Evolutionary conservation across 352 stramenopile species (phyloP).

Genomic region (Pythium folliculosum): DNA sequence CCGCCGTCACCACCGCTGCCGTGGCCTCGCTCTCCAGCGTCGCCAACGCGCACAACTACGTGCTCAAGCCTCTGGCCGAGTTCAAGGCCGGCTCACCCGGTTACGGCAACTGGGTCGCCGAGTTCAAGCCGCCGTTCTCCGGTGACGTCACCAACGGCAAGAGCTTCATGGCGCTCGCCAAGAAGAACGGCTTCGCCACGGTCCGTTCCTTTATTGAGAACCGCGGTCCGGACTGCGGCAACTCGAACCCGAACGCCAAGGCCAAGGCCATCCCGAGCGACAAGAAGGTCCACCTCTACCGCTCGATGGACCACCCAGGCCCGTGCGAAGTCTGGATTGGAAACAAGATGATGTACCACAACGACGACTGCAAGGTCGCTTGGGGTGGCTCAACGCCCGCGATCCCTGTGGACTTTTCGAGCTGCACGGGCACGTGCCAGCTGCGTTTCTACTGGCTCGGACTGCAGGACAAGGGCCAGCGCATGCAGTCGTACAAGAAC

Average conservation of each 20-base stretch:
- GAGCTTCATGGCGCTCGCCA: conserved; percentile 13
- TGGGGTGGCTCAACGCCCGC: conserved; percentile 1
- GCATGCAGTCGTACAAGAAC: conserved; percentile 25
- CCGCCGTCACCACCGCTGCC: background rate
- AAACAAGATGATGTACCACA: conserved; percentile 22
- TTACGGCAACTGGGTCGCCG: conserved; percentile 22
- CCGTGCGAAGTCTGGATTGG: conserved; percentile 25
- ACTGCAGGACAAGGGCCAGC: conserved; percentile 27
- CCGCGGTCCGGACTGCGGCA: conserved; percentile 18
- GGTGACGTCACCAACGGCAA: conserved; percentile 15
- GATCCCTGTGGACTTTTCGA: conserved; percentile 22
- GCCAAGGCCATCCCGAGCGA: conserved; percentile 24
- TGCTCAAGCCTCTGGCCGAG: conserved; percentile 20
- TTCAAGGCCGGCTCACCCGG: conserved; percentile 18
- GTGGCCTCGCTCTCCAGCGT: background rate
- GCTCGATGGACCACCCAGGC: conserved; percentile 23
- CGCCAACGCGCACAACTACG: conserved; percentile 25
- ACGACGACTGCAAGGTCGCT: conserved; percentile 27
- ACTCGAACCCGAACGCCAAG: conserved; percentile 24
- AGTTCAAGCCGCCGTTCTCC: conserved; percentile 20
- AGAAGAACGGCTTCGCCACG: conserved; percentile 12
- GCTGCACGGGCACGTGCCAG: conserved; percentile 23
- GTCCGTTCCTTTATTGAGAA: conserved; percentile 21
- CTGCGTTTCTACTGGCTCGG: conserved; percentile 34
- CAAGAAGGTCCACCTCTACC: conserved; percentile 15